Base-by-base conservation (phyloP, 1,284 basidiomycete species). In the Heterobasidion annosum region DNA sequence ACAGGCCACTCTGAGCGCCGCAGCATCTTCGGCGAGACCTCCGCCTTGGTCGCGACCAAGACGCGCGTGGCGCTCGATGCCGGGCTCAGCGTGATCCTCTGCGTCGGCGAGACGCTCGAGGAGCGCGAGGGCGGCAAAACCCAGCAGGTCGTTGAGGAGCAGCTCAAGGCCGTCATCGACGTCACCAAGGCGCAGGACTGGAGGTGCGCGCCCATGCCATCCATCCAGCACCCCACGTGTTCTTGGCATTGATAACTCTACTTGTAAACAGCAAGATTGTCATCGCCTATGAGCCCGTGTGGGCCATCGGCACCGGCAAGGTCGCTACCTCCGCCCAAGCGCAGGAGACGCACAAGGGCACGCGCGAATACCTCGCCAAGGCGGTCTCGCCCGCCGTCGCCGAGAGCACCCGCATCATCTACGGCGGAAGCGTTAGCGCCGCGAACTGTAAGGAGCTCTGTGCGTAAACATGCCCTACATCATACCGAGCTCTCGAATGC, bases 231-330 rank as follows among this genome's bases (percentile, higher is more conserved):
- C 43, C 33, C n/a, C 43, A 6, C 34, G 52, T 51, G 15, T 49
- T 19, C n/a, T 34, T 7, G n/a, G n/a, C 12, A n/a, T 8, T 49
- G 51, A 25, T 25, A 25, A 25, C 0, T 25, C 25, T 25, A 25
- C 25, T 4, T 25, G 25, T 4, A 25, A 25, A 4, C 63, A 93
- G 91, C 69, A 86, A 91, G 64, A 78, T 98, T 67, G 96, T 99
- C 59, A 79, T 99, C 64, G 96, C 96, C 16, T 99, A 94, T 70
- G 92, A 95, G 70, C 92, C 93, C 48, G 96, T 99, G 34, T 99
- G 96, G 97, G 97, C 96, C 44, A 99, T 99, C 68, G 96, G 95
- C 54, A 98, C 94, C 18, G 94, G 93, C 61, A 96, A 93, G 73
- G 95, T 98, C 57, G 96, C 97, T 45, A 93, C 93, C 40, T 77